These are phyloP conservation scores for Claviceps citrina DNA, from an alignment of 2,329 filamentous ascomycete species.

Conservation along the genomic window DNA sequence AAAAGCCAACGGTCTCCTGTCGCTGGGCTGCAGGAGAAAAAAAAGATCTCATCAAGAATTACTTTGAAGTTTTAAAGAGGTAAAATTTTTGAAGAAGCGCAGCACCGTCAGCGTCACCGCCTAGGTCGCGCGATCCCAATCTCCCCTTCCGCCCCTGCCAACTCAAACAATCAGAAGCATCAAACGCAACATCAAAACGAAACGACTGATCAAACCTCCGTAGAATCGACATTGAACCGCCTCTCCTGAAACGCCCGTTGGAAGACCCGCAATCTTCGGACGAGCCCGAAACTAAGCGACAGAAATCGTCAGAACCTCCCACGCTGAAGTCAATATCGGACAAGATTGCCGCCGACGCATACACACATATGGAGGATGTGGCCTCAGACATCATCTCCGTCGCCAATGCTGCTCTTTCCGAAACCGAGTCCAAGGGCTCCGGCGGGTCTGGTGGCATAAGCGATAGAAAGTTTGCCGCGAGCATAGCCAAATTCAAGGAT, in stretches of 20 bases:
- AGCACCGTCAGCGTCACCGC: background rate
- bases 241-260: conserved; percentile 39
- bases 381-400: conserved; percentile 40
- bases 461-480: conserved; percentile 24
- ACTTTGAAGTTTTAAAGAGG: conserved; percentile 23
- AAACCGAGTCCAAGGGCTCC: conserved; percentile 24
- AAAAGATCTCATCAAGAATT: conserved; percentile 23
- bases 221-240: conserved; percentile 40
- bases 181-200: background rate
- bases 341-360: conserved; percentile 35
- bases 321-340: conserved; percentile 33
- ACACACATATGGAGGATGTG: conserved; percentile 49
- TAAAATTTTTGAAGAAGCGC: conserved; percentile 14
- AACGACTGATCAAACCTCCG: conserved; percentile 15
- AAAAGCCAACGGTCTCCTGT: conserved; percentile 11
- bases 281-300: conserved; percentile 44
- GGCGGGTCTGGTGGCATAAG: conserved; percentile 15
- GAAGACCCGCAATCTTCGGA: conserved; percentile 26
- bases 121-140: background rate
- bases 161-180: background rate
- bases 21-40: conserved; percentile 16
- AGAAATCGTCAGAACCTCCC: conserved; percentile 35
- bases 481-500: conserved; percentile 43
- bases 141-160: background rate
- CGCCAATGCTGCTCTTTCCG: conserved; percentile 31